Evolutionary conservation across 129 eudicot species (phyloP), one percentile per base, ranked within the genome.

Genomic region (Pittosporum tobira): DNA sequence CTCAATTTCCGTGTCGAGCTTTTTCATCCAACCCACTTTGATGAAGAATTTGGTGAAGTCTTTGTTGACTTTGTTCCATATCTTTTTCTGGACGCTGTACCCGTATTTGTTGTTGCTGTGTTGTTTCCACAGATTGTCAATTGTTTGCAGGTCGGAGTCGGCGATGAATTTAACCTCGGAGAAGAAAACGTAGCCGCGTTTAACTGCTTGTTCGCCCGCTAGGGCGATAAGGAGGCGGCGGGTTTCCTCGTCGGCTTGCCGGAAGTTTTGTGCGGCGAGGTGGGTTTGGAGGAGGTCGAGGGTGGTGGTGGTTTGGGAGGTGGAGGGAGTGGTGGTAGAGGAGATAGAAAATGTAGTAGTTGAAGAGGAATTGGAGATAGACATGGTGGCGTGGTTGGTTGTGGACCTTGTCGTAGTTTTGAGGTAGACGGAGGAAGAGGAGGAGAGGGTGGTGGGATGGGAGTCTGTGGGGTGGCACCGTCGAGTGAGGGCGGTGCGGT

Each of bases 111-210:
- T 44, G 28, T 81, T 63, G 65, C 96, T 87, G 73, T 68, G 49
- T 3, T 72, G 58, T 21, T 56, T 55, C 99, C 99, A 93, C 0
- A 93, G 76, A 0, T 38, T 27, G 65, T 93, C 99, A 0, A 93
- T 81, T 25, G 76, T n/a, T 53, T 77, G 63, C 5, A 93, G 80
- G 42, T 76, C 88, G 0, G 61, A 4, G 10, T 59, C 53, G 0
- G 73, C 8, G 10, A 93, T 93, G 84, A 93, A 93, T 27, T 93
- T 83, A 15, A 81, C 91, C 48, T 93, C 99, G 4, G 99, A 87
- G 81, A 93, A 93, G 81, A 87, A 93, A 1, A 93, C 88, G 70
- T 93, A 93, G 34, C 99, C 99, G 14, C 99, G 76, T 46, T 83
- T 83, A 52, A 20, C 15, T 6, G 99, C 94, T 2, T 77, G 58